Conservation (phyloP, 2,329 filamentous ascomycete genomes). For the Kalmusia sp. region DNA sequence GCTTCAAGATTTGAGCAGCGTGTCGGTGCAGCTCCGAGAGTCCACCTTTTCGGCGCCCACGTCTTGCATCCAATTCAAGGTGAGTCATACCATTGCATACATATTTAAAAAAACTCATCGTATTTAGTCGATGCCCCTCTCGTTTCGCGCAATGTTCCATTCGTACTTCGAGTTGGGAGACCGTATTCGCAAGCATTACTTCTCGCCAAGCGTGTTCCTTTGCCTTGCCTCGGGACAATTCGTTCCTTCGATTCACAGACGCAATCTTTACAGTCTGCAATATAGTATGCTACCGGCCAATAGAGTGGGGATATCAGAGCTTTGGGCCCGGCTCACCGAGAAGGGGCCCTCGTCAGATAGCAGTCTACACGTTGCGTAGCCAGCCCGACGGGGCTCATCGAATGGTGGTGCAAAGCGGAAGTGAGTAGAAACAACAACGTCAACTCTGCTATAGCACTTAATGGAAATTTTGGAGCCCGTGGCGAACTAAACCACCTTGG, state of each 20-base stretch:
- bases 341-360: slow-evolving; percentile 7
- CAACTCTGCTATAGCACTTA: no score
- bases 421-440: background rate
- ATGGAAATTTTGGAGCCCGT: no score
- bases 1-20: slow-evolving; percentile 72
- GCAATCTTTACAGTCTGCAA: slow-evolving; percentile 93
- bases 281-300: slow-evolving; percentile 95
- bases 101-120: slow-evolving; percentile 2
- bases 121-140: slow-evolving; percentile 75
- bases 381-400: background rate
- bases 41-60: slow-evolving; percentile 61
- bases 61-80: slow-evolving; percentile 87
- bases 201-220: slow-evolving; percentile 85
- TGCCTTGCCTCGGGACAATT: slow-evolving; percentile 90
- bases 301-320: slow-evolving; percentile 79
- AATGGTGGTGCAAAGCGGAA: slow-evolving; percentile 4
- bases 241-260: slow-evolving; percentile 92
- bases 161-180: slow-evolving; percentile 96
- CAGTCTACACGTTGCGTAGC: background rate
- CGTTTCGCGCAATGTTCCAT: slow-evolving; percentile 92
- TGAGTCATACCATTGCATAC: slow-evolving; percentile 43
- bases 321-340: slow-evolving; percentile 73
- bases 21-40: slow-evolving; percentile 47
- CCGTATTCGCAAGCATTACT: slow-evolving; percentile 92
- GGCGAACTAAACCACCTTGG: no score